Base-by-base conservation (phyloP, 768 basidiomycete species). In the Tricholoma sp. region DNA sequence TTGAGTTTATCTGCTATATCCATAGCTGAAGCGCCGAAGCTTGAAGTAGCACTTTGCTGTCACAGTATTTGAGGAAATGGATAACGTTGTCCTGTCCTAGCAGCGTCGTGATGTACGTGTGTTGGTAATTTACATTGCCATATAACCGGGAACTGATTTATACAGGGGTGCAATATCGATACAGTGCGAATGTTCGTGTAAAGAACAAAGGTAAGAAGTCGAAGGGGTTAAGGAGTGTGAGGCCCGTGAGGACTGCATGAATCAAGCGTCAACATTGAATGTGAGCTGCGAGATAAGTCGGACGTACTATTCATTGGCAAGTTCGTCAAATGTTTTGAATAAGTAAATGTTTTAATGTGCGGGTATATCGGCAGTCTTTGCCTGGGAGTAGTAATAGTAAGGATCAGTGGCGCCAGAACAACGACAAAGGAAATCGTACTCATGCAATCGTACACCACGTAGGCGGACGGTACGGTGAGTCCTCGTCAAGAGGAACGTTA, bases 401-500 rank as follows among this genome's bases (percentile, higher is more conserved):
- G n/a, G 29, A 12, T 37, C 10, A 4, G 35, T 12, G 16, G 35
- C 35, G 35, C 11, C 35, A 37, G 11, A 37, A 37, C 5, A 37
- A 37, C 22, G 80, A 19, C 11, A 18, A 53, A 53, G 39, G 11
- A 31, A 35, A 41, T 16, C 41, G 6, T 52, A 55, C 63, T 52
- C 37, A 65, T 50, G 62, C 53, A 39, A 65, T 61, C 2, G 62
- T 63, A 49, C 62, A 65, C 62, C 64, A n/a, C n/a, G n/a, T n/a
- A n/a, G 59, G 54, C 11, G 62, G 60, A 41, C 59, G 59, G 53
- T 61, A 65, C 5, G 14, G 41, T 4, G 59, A 61, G 29, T 65
- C 64, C 58, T 65, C 58, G 19, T 65, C 56, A 27, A 60, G 21
- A 39, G 62, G 59, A 22, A 61, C 34, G 6, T 57, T 55, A 9